These are phyloP conservation scores for Fusarium illudens DNA, from an alignment of 2,329 filamentous ascomycete genomes.

Conservation along the genomic window DNA sequence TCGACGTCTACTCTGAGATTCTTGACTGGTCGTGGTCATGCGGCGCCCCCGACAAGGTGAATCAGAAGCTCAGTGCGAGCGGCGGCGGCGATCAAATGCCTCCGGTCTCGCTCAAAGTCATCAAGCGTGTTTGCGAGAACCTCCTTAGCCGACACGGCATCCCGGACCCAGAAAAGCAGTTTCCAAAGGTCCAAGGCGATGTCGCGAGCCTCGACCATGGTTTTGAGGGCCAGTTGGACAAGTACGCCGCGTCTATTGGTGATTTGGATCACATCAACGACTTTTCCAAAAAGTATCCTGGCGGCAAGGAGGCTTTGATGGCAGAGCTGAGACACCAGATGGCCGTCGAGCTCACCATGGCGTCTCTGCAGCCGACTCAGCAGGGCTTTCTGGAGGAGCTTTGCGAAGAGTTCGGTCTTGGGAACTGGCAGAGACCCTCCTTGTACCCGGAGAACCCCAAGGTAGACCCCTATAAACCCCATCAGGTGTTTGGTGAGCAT, in stretches of 20 bases:
- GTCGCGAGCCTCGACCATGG: not conserved
- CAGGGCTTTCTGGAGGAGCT: not conserved
- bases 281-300: not conserved
- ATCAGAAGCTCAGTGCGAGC: not conserved
- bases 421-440: not conserved
- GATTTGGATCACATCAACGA: not conserved
- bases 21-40: not conserved
- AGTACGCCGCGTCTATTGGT: not conserved
- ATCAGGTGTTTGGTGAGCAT: not conserved
- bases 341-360: not conserved
- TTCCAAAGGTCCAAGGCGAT: not conserved
- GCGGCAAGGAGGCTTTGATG: not conserved
- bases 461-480: not conserved
- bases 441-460: not conserved
- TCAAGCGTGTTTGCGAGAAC: not conserved
- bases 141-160: not conserved
- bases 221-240: not conserved
- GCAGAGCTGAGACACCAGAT: not conserved
- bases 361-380: not conserved
- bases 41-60: not conserved
- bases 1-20: not conserved
- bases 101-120: not conserved
- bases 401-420: not conserved
- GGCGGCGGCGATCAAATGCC: not conserved
- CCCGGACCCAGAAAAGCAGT: too few relatives aligned